These are phyloP conservation scores for Seiridium cupressi DNA, from an alignment of 2,329 filamentous ascomycete genomes.

Conservation along the genomic window DNA sequence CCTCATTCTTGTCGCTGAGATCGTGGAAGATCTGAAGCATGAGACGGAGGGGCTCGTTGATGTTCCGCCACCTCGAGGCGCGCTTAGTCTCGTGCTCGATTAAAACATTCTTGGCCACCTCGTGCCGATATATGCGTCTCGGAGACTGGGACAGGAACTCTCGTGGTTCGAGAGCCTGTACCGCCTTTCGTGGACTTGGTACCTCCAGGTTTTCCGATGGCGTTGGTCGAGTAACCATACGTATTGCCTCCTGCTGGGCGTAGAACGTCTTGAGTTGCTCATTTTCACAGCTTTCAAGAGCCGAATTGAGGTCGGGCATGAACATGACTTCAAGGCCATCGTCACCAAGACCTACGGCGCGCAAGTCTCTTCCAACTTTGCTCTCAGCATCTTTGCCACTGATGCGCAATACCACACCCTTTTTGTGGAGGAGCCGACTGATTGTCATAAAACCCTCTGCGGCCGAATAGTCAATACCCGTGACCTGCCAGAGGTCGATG, in stretches of 20 bases:
- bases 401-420: constrained; percentile 77
- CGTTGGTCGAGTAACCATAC: constrained; percentile 37
- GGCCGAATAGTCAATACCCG: constrained; percentile 91
- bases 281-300: constrained; percentile 92
- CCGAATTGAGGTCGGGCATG: constrained; percentile 88
- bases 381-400: constrained; percentile 77
- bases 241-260: constrained; percentile 62
- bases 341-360: constrained; percentile 78
- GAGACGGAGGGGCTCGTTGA: constrained; percentile 85
- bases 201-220: constrained; percentile 47
- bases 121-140: constrained; percentile 71
- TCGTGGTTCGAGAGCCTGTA: constrained; percentile 25
- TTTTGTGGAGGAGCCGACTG: constrained; percentile 75
- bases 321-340: constrained; percentile 73
- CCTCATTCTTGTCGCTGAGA: constrained; percentile 80
- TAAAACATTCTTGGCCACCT: constrained; percentile 75
- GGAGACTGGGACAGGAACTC: constrained; percentile 69
- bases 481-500: constrained; percentile 85
- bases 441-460: constrained; percentile 94
- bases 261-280: constrained; percentile 83
- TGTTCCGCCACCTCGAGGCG: constrained; percentile 73
- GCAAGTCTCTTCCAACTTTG: constrained; percentile 73
- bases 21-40: constrained; percentile 96
- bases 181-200: constrained; percentile 34
- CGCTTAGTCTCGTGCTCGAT: constrained; percentile 61